These are phyloP conservation scores for Hygrophoropsis aurantiaca DNA, from an alignment of 768 basidiomycete genomes.

Conservation along the genomic window DNA sequence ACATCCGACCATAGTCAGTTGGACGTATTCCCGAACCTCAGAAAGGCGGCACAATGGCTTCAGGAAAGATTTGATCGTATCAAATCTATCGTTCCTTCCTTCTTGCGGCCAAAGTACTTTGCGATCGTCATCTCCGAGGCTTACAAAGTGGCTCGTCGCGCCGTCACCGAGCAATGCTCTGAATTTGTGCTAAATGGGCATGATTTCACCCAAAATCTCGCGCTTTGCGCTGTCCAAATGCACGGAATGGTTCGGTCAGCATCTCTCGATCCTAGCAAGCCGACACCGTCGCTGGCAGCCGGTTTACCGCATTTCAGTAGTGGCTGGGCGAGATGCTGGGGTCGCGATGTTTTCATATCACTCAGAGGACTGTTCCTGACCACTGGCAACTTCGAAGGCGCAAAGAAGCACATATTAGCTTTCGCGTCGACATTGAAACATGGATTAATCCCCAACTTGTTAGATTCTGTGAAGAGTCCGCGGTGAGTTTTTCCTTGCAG, in stretches of 20 bases:
- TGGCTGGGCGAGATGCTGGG: conserved; percentile 97
- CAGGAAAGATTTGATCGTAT: conserved; percentile 84
- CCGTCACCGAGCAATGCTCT: conserved; percentile 84
- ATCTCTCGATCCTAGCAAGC: conserved; percentile 71
- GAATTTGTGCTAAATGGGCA: conserved; percentile 86
- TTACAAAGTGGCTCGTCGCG: conserved; percentile 85
- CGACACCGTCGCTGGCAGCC: conserved; percentile 85
- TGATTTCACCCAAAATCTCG: conserved; percentile 86
- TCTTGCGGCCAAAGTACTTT: conserved; percentile 95
- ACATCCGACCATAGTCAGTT: conserved; percentile 46
- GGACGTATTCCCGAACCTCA: conserved; percentile 64
- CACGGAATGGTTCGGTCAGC: conserved; percentile 89
- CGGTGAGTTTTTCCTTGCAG: conserved; percentile 45
- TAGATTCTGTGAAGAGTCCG: conserved; percentile 86
- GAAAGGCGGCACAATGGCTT: conserved; percentile 78
- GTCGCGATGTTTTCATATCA: conserved; percentile 92
- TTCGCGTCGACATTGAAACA: conserved; percentile 94
- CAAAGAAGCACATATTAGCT: conserved; percentile 86
- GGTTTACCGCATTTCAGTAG: conserved; percentile 93
- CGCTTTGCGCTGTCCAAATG: conserved; percentile 86
- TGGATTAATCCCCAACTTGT: conserved; percentile 92
- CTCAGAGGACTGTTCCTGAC: conserved; percentile 90
- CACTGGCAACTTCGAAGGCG: conserved; percentile 85
- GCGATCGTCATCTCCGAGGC: conserved; percentile 88
- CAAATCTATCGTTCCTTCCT: conserved; percentile 71